phyloP scores from a whole-genome alignment of 1,284 basidiomycete species.

The Omphalotus olearius region DNA sequence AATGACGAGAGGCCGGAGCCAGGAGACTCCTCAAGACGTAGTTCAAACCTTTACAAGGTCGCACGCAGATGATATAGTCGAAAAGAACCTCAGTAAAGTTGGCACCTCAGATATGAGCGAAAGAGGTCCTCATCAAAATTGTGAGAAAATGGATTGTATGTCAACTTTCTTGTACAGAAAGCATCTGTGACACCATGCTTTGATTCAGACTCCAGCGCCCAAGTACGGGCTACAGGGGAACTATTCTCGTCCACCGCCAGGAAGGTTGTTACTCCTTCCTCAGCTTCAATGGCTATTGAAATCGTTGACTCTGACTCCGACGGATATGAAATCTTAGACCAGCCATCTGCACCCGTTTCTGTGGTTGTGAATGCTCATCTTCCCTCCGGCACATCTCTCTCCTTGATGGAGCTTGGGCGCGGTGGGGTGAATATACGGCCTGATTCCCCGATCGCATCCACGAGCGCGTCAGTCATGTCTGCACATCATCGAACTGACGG shows the following conservation, averaged over 20 bases:
- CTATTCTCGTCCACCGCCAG: not conserved
- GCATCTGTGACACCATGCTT: not conserved
- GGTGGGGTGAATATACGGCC: not conserved
- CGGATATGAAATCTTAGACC: not conserved
- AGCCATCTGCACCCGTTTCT: not conserved
- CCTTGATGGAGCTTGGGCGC: not conserved
- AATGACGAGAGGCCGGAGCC: not conserved
- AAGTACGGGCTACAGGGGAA: not conserved
- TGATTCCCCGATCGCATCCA: not conserved
- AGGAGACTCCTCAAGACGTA: not conserved
- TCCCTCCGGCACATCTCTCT: not conserved
- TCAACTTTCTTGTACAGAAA: not conserved
- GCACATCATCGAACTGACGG: not conserved
- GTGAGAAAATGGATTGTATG: not conserved
- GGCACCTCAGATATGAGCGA: not conserved
- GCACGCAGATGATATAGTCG: not conserved
- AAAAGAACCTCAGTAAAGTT: not conserved
- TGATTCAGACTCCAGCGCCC: not conserved
- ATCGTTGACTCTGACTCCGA: constrained; percentile 1
- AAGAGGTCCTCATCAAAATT: not conserved
- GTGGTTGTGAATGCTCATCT: not conserved
- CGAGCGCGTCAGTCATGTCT: not conserved
- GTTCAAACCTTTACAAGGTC: not conserved
- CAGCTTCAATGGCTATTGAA: not conserved
- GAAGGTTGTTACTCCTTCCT: not conserved